Base-by-base conservation (phyloP, 495 filamentous ascomycete species). In the Alectoria sarmentosa region DNA sequence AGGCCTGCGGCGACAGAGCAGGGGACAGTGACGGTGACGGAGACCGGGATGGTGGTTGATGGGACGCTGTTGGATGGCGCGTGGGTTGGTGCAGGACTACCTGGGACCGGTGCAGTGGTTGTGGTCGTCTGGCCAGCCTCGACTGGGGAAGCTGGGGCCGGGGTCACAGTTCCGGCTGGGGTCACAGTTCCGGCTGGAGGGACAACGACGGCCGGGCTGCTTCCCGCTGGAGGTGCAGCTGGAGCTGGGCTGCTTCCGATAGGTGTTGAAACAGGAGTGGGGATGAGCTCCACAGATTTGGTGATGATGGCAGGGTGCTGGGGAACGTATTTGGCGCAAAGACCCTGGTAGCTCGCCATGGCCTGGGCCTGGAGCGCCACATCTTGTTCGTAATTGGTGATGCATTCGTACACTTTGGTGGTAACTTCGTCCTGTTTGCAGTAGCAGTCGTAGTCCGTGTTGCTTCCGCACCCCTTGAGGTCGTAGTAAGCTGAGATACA, bases 401-500 rank as follows among this genome's bases (percentile, higher is more conserved):
- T 80, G 78, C 93, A 98, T 63, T 83, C 81, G 71, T 88, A 90
- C 72, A 96, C 85, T 73, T 88, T 89, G 72, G 83, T 81, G 72
- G 90, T 89, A 78, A 96, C 92, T 60, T 82, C 72, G 57, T 79
- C 74, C 68, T 89, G 80, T 62, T 89, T 87, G 85, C 93, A 98
- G 86, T 88, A 98, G 86, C 94, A 98, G 65, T 77, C 73, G 42
- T 82, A 75, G 69, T 96, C 89, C 57, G 88, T 85, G 86, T 96
- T 96, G 78, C 91, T 89, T 65, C 75, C 80, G 84, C 93, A 97
- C 75, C 83, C 82, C 66, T 78, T 79, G 69, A 86, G 84, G 26
- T 62, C 66, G 67, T 95, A 75, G 90, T 91, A 97, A 69, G 93
- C 96, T 84, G 96, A 95, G 77, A 98, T 80, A 79, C 93, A 98